phyloP scores from a whole-genome alignment of 2,329 filamentous ascomycete genomes.

The Plectosphaerella plurivora region DNA sequence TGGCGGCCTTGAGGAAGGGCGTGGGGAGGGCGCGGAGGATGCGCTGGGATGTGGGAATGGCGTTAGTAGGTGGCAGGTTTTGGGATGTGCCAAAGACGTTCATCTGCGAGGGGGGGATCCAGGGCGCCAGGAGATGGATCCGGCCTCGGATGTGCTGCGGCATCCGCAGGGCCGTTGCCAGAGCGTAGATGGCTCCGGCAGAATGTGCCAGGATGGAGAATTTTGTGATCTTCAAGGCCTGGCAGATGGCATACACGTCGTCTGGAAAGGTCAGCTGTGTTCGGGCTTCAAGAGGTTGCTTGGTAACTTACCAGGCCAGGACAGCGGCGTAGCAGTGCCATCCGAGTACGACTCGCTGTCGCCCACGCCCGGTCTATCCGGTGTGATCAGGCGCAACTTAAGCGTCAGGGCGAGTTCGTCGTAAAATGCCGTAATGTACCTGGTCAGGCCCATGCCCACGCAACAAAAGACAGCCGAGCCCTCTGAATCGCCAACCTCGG shows the following conservation, averaged over 20 bases:
- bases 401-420: constrained; percentile 89
- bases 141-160: constrained; percentile 92
- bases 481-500: constrained; percentile 88
- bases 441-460: constrained; percentile 93
- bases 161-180: constrained; percentile 92
- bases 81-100: constrained; percentile 71
- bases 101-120: constrained; percentile 95
- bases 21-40: constrained; percentile 87
- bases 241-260: constrained; percentile 92
- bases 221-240: constrained; percentile 85
- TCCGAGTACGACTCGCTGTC: constrained; percentile 84
- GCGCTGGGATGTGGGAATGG: constrained; percentile 85
- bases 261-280: constrained; percentile 34
- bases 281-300: neutral
- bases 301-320: constrained; percentile 75
- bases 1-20: constrained; percentile 87
- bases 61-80: constrained; percentile 72
- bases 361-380: constrained; percentile 89
- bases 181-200: constrained; percentile 93
- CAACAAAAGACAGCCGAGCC: constrained; percentile 94
- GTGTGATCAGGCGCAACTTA: constrained; percentile 85
- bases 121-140: constrained; percentile 90
- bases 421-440: constrained; percentile 95
- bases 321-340: constrained; percentile 77
- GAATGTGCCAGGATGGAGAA: constrained; percentile 97